These are phyloP conservation scores for Mycena kentingensis DNA, from an alignment of 768 basidiomycete species.

Conservation along the genomic window DNA sequence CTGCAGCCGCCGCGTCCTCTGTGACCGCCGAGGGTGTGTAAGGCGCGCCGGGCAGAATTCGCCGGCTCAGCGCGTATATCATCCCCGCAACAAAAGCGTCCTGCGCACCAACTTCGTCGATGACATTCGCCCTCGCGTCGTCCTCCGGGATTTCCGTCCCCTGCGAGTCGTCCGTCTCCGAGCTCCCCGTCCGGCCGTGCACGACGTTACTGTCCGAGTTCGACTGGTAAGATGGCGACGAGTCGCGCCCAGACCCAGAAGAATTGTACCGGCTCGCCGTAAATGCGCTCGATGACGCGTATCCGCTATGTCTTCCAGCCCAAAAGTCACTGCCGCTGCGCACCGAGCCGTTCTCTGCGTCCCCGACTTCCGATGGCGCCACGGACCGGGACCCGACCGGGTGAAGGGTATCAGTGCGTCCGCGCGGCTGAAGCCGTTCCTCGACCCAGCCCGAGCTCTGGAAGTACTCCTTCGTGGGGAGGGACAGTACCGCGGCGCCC, in stretches of 20 bases:
- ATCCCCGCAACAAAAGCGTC: constrained; percentile 87
- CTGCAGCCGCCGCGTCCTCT: constrained; percentile 36
- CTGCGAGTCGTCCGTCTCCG: constrained; percentile 57
- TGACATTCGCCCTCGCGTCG: constrained; percentile 43
- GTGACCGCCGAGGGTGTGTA: constrained; percentile 61
- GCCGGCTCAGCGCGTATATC: constrained; percentile 78
- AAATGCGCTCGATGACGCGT: constrained; percentile 58
- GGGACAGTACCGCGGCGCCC: constrained; percentile 76
- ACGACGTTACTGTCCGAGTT: constrained; percentile 16
- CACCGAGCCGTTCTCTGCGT: constrained; percentile 45
- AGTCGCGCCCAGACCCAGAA: constrained; percentile 23
- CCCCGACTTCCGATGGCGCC: constrained; percentile 25
- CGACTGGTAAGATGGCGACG: constrained; percentile 25
- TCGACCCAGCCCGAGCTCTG: constrained; percentile 84
- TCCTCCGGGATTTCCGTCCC: constrained; percentile 54
- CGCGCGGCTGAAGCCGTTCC: constrained; percentile 39
- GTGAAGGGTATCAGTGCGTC: no score
- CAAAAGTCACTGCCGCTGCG: constrained; percentile 78
- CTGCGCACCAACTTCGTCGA: constrained; percentile 78
- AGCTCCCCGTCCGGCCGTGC: constrained; percentile 33
- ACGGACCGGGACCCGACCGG: constrained; percentile 8
- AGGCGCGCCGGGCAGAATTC: constrained; percentile 73
- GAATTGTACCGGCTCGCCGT: constrained; percentile 38
- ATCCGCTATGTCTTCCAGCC: constrained; percentile 60
- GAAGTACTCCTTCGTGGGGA: constrained; percentile 85